A percentile compares a stretch with the other conserved stretches of the same genome.
These are phyloP conservation scores for Mycena maculata DNA, from an alignment of 768 basidiomycete species.

Conservation along the genomic window DNA sequence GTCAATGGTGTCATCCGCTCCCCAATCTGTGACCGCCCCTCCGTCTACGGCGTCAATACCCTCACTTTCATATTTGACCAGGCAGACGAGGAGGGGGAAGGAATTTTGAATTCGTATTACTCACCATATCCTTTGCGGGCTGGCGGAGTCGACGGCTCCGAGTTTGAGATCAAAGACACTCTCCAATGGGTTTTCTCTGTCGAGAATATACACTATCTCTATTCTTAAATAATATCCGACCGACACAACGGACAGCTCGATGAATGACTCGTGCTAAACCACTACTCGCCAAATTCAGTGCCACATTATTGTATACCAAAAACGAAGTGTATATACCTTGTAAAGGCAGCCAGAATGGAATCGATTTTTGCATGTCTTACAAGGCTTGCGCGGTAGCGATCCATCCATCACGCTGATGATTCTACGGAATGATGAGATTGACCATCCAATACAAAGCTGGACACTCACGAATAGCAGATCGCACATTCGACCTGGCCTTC, in stretches of 20 bases:
- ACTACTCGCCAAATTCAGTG: conserved; percentile 56
- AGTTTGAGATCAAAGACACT: no score
- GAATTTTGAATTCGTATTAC: no score
- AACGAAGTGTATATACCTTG: conserved; percentile 64
- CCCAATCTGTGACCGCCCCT: no score
- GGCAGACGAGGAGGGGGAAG: no score
- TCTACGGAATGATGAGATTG: conserved; percentile 51
- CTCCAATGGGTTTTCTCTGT: background rate
- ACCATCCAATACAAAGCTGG: background rate
- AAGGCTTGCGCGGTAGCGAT: conserved; percentile 88
- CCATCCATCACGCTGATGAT: conserved; percentile 93
- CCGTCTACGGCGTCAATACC: no score
- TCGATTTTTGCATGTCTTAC: conserved; percentile 93
- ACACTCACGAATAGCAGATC: conserved; percentile 90
- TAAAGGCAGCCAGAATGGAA: conserved; percentile 94
- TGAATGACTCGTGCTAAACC: conserved; percentile 91
- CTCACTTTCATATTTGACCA: no score
- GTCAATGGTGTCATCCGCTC: no score
- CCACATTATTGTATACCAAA: no score
- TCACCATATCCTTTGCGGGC: no score
- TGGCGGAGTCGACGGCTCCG: no score
- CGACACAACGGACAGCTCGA: conserved; percentile 93
- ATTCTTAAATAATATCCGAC: conserved; percentile 74
- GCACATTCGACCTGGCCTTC: conserved; percentile 97
- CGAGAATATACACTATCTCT: background rate